Evolutionary conservation across 129 eudicot genomes (phyloP).

Genomic region (Apium graveolens): DNA sequence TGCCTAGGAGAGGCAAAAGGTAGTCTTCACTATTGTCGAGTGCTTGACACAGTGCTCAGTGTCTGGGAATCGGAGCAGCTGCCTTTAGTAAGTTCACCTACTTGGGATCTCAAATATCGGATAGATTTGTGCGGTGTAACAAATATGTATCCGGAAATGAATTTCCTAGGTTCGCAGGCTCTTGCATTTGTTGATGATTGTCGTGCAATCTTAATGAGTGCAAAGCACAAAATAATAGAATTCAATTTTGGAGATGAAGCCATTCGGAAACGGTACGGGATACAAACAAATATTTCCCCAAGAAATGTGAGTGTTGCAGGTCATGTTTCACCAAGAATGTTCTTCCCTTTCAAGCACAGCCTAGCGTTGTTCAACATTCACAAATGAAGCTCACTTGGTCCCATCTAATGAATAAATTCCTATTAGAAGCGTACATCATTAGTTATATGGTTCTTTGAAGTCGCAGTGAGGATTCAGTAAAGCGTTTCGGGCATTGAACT

Average conservation of each 20-base stretch:
- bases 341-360: conserved; percentile 18
- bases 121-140: not conserved
- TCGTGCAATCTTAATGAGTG: not conserved
- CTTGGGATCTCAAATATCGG: not conserved
- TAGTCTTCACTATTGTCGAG: conserved; percentile 6
- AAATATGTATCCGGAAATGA: not conserved
- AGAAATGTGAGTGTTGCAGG: not conserved
- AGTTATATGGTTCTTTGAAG: not conserved
- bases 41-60: not conserved
- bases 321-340: conserved; percentile 12
- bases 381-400: not conserved
- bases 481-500: not conserved
- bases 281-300: not conserved
- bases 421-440: not conserved
- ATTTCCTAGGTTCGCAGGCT: not conserved
- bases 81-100: not conserved
- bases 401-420: not conserved
- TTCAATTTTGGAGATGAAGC: not conserved
- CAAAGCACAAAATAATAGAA: not conserved
- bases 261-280: not conserved
- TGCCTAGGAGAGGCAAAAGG: conserved; percentile 13
- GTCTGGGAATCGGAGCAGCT: conserved; percentile 1
- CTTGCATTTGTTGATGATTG: conserved; percentile 12
- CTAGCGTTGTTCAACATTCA: conserved; percentile 1
- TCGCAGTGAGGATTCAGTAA: not conserved